Conservation (phyloP, 2,329 filamentous ascomycete genomes). For the Escovopsis weberi region DNA sequence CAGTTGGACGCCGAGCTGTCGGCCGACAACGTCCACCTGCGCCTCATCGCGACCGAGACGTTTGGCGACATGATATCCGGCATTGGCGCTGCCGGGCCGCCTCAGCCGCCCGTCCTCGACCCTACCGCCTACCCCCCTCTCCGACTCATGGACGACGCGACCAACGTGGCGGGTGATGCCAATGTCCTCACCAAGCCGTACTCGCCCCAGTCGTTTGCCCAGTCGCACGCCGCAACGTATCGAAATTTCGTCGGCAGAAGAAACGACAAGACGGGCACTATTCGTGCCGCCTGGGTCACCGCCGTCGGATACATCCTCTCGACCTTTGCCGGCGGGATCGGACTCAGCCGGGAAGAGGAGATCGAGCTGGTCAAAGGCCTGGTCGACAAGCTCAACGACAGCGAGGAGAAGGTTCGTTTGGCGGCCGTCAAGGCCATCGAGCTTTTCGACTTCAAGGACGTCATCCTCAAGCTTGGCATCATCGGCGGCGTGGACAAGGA, state of each 20-base stretch:
- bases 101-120: slow-evolving; percentile 56
- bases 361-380: slow-evolving; percentile 57
- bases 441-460: slow-evolving; percentile 63
- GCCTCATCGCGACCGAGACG: slow-evolving; percentile 80
- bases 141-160: slow-evolving; percentile 42
- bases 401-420: slow-evolving; percentile 80
- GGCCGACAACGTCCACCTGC: slow-evolving; percentile 76
- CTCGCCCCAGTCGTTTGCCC: slow-evolving; percentile 79
- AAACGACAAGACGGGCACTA: slow-evolving; percentile 71
- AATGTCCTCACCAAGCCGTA: slow-evolving; percentile 67
- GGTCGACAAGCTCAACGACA: slow-evolving; percentile 69
- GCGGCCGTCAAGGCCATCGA: slow-evolving; percentile 79
- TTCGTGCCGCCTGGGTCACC: slow-evolving; percentile 76
- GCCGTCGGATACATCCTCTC: slow-evolving; percentile 72
- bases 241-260: slow-evolving; percentile 71
- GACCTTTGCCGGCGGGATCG: slow-evolving; percentile 85
- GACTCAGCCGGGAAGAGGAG: slow-evolving; percentile 73
- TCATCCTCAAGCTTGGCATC: slow-evolving; percentile 67
- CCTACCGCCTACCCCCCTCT: slow-evolving; percentile 74
- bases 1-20: slow-evolving; percentile 86
- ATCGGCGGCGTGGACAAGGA: slow-evolving; percentile 61
- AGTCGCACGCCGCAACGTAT: slow-evolving; percentile 65
- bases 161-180: slow-evolving; percentile 28
- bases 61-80: slow-evolving; percentile 90
- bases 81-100: slow-evolving; percentile 80